Evolutionary conservation across 139 green algal genomes (phyloP).

Genomic region (Chlamydomonas sphaeroides): DNA sequence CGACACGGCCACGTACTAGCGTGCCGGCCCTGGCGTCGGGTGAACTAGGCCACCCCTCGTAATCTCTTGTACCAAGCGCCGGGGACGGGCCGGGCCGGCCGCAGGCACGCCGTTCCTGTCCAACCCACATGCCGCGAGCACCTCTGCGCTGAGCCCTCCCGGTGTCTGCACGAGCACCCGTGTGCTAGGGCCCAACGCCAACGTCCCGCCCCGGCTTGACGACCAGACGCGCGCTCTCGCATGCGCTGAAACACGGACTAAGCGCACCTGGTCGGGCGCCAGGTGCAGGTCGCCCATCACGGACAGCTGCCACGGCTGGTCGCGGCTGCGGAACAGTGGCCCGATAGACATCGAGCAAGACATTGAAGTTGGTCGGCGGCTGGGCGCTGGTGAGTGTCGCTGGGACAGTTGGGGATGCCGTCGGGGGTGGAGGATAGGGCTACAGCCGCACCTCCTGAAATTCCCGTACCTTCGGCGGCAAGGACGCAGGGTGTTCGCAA

Average conservation of each 20-base stretch:
- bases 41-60: too few species aligned
- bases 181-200: too few species aligned
- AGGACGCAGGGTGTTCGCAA: too few species aligned
- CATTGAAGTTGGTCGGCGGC: too few species aligned
- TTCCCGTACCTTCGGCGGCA: background rate
- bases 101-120: background rate
- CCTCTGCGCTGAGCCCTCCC: too few species aligned
- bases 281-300: constrained; percentile 88
- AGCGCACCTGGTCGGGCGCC: constrained; percentile 67
- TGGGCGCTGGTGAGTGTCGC: background rate
- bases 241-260: background rate
- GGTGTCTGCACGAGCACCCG: too few species aligned
- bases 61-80: too few species aligned
- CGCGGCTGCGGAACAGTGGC: constrained; percentile 35
- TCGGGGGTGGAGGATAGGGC: background rate
- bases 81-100: background rate
- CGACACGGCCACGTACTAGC: too few species aligned
- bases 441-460: too few species aligned
- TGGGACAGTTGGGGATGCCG: background rate
- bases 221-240: background rate
- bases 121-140: too few species aligned
- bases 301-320: constrained; percentile 51
- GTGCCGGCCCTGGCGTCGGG: too few species aligned
- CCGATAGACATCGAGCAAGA: background rate
- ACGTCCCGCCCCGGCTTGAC: too few species aligned